Evolutionary conservation across 352 stramenopile genomes (phyloP).

Genomic region (Phytopythium sindhum): DNA sequence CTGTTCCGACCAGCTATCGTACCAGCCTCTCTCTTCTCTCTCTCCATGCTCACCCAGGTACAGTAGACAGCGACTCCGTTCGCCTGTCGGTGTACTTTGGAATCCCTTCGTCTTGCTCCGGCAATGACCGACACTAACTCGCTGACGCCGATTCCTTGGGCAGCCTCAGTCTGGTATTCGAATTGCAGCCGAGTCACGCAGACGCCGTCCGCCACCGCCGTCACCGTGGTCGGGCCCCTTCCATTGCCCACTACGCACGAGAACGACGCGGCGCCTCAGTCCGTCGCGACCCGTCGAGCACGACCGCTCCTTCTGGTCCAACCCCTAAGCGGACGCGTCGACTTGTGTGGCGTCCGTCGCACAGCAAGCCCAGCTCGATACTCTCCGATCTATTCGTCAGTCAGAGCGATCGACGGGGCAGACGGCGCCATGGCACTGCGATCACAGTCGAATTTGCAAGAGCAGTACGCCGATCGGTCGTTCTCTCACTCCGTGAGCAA

Average conservation of each 20-base stretch:
- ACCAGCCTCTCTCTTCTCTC: neutral
- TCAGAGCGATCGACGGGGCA: neutral
- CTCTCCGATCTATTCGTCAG: neutral
- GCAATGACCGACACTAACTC: neutral
- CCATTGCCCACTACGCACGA: neutral
- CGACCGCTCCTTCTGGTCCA: neutral
- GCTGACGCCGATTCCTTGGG: neutral
- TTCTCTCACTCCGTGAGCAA: neutral
- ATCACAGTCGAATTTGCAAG: neutral
- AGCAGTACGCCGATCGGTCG: neutral
- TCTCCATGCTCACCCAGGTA: neutral
- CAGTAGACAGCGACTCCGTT: neutral
- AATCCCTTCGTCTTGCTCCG: neutral
- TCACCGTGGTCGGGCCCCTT: neutral
- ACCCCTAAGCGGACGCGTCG: neutral
- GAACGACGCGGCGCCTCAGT: neutral
- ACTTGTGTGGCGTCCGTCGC: neutral
- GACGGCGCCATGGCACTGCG: neutral
- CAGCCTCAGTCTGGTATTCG: neutral
- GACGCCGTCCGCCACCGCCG: no score
- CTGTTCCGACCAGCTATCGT: neutral
- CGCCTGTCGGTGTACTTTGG: neutral
- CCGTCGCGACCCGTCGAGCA: neutral
- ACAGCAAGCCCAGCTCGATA: neutral
- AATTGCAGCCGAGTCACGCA: neutral